Percentiles rank a stretch among this genome's conserved stretches.
Evolutionary conservation across 2,329 filamentous ascomycete genomes (phyloP).

Genomic region (Phialocephala sp.): DNA sequence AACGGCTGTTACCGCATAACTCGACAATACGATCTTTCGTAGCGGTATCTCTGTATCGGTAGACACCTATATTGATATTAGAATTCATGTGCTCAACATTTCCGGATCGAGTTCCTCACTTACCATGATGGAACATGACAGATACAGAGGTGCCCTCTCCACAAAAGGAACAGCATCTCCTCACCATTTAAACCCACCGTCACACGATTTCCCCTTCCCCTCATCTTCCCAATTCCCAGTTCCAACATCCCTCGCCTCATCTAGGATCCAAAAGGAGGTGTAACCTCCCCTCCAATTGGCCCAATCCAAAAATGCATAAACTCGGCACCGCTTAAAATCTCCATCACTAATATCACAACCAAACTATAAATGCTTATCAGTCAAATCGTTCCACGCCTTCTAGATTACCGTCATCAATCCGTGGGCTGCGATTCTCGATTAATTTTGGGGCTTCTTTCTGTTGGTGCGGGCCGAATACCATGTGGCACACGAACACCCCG

Average conservation of each 20-base stretch:
- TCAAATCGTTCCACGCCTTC: neutral
- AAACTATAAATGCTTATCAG: slow-evolving; percentile 2
- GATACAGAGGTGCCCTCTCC: neutral
- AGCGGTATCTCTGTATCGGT: neutral
- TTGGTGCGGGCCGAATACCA: neutral
- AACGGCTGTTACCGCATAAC: neutral
- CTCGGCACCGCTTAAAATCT: neutral
- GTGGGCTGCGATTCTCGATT: neutral
- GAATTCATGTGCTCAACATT: neutral
- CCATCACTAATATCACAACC: neutral
- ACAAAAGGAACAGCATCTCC: neutral
- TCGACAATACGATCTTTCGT: neutral
- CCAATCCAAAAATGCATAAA: neutral
- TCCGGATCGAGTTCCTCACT: neutral
- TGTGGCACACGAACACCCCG: neutral
- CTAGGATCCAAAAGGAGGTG: neutral
- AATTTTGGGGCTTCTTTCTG: neutral
- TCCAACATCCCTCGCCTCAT: slow-evolving; percentile 3
- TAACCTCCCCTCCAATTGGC: neutral
- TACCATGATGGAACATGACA: neutral
- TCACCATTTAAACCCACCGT: neutral
- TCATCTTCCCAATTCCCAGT: neutral
- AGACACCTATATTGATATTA: neutral
- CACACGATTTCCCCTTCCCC: neutral
- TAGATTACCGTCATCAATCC: neutral